Percentiles rank a stretch among this genome's conserved stretches.
Conservation (phyloP, 352 stramenopile genomes). For the Albugo candida region DNA sequence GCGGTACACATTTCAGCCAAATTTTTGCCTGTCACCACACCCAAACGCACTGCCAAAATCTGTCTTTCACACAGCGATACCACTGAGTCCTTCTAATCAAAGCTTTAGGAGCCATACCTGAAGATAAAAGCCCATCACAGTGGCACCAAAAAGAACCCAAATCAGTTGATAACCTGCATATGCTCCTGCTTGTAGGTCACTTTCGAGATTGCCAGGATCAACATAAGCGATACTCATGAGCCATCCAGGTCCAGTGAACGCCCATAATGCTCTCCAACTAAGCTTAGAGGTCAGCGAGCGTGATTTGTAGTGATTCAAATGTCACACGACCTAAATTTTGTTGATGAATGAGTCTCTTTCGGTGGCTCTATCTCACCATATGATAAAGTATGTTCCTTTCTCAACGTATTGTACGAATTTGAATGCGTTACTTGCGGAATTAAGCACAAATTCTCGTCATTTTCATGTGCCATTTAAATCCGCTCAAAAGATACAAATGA, state of each 20-base stretch:
- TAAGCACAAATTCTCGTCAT: too few species aligned
- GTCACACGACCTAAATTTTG: too few species aligned
- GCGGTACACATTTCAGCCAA: conserved; percentile 76
- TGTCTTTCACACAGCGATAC: not conserved
- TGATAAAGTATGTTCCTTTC: too few species aligned
- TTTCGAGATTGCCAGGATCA: conserved; percentile 91
- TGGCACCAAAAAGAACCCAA: conserved; percentile 82
- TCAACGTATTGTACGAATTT: too few species aligned
- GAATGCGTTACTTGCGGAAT: too few species aligned
- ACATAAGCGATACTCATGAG: conserved; percentile 92
- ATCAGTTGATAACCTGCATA: conserved; percentile 82
- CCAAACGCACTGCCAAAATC: conserved; percentile 79
- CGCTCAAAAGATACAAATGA: too few species aligned
- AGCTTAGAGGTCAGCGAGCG: too few species aligned
- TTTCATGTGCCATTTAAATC: too few species aligned
- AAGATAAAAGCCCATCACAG: conserved; percentile 83
- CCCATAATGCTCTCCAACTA: conserved; percentile 61
- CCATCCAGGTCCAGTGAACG: conserved; percentile 64
- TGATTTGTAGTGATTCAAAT: too few species aligned
- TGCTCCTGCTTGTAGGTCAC: conserved; percentile 84
- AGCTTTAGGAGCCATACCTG: conserved; percentile 16
- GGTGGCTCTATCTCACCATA: too few species aligned
- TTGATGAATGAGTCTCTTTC: too few species aligned
- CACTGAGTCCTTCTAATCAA: not conserved
- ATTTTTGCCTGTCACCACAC: conserved; percentile 82